A percentile compares a stretch with the other conserved stretches of the same genome.
Evolutionary conservation across 179 eudicot species (phyloP).

Genomic region (Beta macrorhiza): DNA sequence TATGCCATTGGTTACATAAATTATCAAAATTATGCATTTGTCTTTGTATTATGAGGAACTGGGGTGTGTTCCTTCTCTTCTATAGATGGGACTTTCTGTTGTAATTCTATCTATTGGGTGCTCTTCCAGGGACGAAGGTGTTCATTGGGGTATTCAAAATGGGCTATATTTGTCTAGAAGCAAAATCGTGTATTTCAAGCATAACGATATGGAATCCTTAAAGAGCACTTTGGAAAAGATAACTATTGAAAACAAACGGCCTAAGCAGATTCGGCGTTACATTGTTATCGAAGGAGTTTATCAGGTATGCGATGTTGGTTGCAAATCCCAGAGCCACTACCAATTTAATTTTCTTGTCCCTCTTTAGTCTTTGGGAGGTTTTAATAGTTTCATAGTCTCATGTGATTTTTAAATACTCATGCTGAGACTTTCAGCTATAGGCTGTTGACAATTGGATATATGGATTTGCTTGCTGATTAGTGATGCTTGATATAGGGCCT

Average conservation of each 20-base stretch:
- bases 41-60: background rate
- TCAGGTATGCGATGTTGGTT: constrained; percentile 51
- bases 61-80: background rate
- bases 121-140: constrained; percentile 79
- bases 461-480: background rate
- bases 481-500: background rate
- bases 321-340: background rate
- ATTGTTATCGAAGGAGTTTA: constrained; percentile 86
- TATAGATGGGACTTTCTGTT: background rate
- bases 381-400: background rate
- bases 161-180: constrained; percentile 94
- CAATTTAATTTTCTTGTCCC: background rate
- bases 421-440: background rate
- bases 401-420: background rate
- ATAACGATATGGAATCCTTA: constrained; percentile 80
- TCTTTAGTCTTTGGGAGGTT: background rate
- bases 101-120: background rate
- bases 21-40: background rate
- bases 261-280: constrained; percentile 86
- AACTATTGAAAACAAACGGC: constrained; percentile 59
- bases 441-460: background rate
- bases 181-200: constrained; percentile 83
- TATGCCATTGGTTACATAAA: background rate
- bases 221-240: constrained; percentile 64
- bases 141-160: constrained; percentile 96